Evolutionary conservation across 2,329 filamentous ascomycete genomes (phyloP), one percentile per base, ranked within the genome.

Genomic region (Trichoderma aggressivum): DNA sequence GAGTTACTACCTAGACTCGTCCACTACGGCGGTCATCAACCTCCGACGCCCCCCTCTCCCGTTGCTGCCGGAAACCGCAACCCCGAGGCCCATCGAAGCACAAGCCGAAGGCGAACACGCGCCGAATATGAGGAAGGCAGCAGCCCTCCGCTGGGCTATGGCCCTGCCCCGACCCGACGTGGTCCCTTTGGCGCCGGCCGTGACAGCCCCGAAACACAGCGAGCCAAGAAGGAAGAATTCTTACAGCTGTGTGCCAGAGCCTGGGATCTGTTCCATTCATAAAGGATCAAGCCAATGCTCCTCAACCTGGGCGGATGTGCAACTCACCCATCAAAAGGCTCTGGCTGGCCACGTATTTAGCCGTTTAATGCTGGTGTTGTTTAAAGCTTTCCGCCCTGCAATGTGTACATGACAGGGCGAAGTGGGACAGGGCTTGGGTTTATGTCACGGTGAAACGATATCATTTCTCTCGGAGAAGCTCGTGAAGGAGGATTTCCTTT

Each of bases 201-300:
- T 73, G 94, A 96, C 78, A 94, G 90, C 75, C 94, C 93, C 8
- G 94, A 96, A 76, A 93, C 90, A 7, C 91, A 93, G 80, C 87
- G 89, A 76, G 91, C 88, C 78, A 98, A 98, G 89, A 94, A 94
- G 79, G 94, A 97, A 56, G 94, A 97, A 80, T 99, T 99, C 78
- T 84, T 99, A 74, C 86, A 88, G 70, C 84, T 98, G 63, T 98
- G 95, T 80, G 90, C 93, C 75, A 87, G 93, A 77, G 96, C 96
- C 10, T 99, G 96, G 96, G 96, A 99, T 83, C 82, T 99, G 32
- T 97, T 98, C 82, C 96, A 98, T 84, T 97, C 94, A 73, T 98
- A 83, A 88, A 69, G 47, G n/a, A 36, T 47, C 7, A 18, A 36
- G 18, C 43, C 28, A 43, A 43, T 43, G 16, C 39, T 63, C 28